phyloP scores from a whole-genome alignment of 148 eudicot genomes.

The Silene uniflora region DNA sequence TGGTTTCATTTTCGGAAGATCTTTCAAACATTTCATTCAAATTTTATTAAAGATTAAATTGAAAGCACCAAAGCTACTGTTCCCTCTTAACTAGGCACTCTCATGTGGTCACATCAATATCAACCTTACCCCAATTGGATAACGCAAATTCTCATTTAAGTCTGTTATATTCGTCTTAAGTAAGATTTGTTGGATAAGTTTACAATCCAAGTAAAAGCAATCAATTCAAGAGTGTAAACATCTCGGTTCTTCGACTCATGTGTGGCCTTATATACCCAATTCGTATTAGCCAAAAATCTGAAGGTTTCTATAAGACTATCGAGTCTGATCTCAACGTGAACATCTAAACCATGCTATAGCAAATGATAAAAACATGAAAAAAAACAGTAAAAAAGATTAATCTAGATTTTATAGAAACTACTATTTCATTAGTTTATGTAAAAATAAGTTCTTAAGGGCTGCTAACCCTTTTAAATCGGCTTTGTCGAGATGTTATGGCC shows the following conservation, averaged over 20 bases:
- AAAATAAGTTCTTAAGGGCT: conserved; percentile 6
- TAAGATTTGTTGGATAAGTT: no score
- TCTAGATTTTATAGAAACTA: neutral
- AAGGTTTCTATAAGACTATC: no score
- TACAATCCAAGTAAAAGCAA: no score
- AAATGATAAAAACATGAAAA: no score
- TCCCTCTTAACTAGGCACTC: conserved; percentile 24
- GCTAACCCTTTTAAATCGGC: conserved; percentile 14
- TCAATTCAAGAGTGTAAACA: no score
- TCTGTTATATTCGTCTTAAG: no score
- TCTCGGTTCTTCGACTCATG: no score
- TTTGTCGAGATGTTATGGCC: conserved; percentile 21
- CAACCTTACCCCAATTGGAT: neutral
- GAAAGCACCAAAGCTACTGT: conserved; percentile 24
- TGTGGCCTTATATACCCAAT: no score
- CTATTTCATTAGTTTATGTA: conserved; percentile 1
- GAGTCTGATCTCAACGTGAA: no score
- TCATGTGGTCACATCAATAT: conserved; percentile 26
- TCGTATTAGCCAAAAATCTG: no score
- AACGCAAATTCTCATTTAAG: no score
- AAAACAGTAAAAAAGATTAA: neutral
- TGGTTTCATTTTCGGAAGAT: conserved; percentile 6
- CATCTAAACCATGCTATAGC: no score
- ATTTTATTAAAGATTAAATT: neutral
- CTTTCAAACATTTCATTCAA: neutral